Conservation (phyloP, 768 basidiomycete genomes). For the Porphyrellus cyaneotinctus region DNA sequence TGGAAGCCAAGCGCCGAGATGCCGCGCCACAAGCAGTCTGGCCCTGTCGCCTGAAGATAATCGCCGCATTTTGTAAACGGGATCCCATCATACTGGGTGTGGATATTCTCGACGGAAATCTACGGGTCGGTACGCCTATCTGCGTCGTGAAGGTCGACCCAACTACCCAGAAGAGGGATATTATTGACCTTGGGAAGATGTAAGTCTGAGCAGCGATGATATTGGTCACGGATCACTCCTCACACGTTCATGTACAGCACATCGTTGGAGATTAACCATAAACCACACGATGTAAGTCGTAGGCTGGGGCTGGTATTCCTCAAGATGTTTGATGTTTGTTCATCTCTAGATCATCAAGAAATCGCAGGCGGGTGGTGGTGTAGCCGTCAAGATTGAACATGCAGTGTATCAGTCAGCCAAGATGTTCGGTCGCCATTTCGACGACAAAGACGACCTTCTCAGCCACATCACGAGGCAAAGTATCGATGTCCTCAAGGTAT, state of each 20-base stretch:
- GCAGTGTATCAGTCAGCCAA: conserved; percentile 94
- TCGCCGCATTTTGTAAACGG: conserved; percentile 93
- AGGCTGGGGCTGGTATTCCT: not conserved
- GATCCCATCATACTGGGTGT: conserved; percentile 97
- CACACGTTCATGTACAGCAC: conserved; percentile 49
- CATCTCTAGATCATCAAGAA: conserved; percentile 79
- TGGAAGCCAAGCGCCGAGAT: conserved; percentile 86
- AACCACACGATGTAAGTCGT: conserved; percentile 63
- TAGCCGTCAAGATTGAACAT: conserved; percentile 98
- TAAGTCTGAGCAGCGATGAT: conserved; percentile 36
- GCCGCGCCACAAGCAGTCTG: conserved; percentile 94
- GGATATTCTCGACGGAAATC: conserved; percentile 88
- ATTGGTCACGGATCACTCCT: not conserved
- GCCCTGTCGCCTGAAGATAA: conserved; percentile 91
- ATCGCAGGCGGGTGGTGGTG: conserved; percentile 90
- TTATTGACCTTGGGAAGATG: conserved; percentile 93
- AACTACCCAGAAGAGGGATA: conserved; percentile 82
- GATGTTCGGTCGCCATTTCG: conserved; percentile 94
- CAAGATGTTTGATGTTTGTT: not conserved
- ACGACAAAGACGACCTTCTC: conserved; percentile 91
- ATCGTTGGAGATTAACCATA: conserved; percentile 97
- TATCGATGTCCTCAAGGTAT: conserved; percentile 92
- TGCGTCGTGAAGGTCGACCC: conserved; percentile 94
- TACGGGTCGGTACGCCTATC: conserved; percentile 90
- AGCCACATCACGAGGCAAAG: conserved; percentile 89